A percentile compares a stretch with the other conserved stretches of the same genome.
phyloP scores from a whole-genome alignment of 2,329 filamentous ascomycete species.

The Neoascochyta sp. region DNA sequence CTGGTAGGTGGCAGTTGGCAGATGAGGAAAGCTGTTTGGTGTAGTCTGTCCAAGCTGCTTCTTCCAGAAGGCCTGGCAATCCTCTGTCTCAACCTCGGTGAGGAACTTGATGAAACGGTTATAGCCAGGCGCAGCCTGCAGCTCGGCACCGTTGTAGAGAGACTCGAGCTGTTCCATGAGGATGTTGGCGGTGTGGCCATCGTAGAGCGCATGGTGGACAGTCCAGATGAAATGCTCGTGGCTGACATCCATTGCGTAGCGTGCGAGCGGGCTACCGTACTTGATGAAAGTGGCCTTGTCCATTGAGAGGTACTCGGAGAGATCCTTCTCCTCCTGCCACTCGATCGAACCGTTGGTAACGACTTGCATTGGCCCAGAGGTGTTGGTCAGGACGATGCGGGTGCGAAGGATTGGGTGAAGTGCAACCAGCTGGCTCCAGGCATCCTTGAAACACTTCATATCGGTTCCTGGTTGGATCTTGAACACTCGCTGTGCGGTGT shows the following conservation, averaged over 20 bases:
- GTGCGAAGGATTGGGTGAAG: conserved; percentile 45
- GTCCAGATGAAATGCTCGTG: conserved; percentile 39
- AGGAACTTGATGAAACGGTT: conserved; percentile 22
- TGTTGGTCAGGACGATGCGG: conserved; percentile 23
- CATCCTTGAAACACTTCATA: conserved; percentile 31
- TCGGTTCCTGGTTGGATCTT: conserved; percentile 5
- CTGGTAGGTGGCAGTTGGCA: conserved; percentile 6
- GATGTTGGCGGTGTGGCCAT: conserved; percentile 17
- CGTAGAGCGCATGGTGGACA: conserved; percentile 38
- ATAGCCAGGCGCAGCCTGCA: conserved; percentile 2
- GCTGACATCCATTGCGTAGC: conserved; percentile 7
- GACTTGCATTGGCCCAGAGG: no score
- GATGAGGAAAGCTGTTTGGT: conserved; percentile 8
- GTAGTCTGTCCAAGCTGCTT: conserved; percentile 12
- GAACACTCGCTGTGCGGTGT: conserved; percentile 48
- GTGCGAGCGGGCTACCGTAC: conserved; percentile 8
- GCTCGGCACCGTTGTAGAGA: conserved; percentile 3
- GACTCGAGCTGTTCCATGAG: conserved; percentile 5
- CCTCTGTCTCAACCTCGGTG: conserved; percentile 6
- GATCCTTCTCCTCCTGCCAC: no score
- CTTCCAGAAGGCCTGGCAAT: conserved; percentile 24
- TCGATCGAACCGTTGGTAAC: no score
- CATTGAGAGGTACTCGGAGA: no score
- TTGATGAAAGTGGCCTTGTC: no score
- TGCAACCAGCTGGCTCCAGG: conserved; percentile 41